Evolutionary conservation across 2,329 filamentous ascomycete species (phyloP).

Genomic region (Xylariales sp.): DNA sequence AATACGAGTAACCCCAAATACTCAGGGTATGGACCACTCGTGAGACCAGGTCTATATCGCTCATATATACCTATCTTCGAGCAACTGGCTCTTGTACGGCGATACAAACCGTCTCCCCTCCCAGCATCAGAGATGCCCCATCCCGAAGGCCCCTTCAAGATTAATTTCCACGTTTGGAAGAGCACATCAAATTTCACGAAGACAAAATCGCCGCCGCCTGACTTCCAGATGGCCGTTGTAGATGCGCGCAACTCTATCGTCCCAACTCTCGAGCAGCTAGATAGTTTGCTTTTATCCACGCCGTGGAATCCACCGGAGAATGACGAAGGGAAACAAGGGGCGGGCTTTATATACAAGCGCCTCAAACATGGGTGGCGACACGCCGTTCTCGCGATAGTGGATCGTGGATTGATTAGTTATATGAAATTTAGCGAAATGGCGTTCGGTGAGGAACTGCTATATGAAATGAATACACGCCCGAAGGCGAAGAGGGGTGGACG

Average conservation of each 20-base stretch:
- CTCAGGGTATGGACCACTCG: constrained; percentile 65
- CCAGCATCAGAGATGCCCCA: constrained; percentile 41
- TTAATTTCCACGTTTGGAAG: constrained; percentile 88
- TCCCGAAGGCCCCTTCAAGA: constrained; percentile 69
- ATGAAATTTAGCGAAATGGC: constrained; percentile 82
- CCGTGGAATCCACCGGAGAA: constrained; percentile 72
- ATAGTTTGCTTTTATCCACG: constrained; percentile 76
- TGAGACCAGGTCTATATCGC: constrained; percentile 73
- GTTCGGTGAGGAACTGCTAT: constrained; percentile 81
- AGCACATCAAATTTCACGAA: constrained; percentile 78
- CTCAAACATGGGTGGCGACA: constrained; percentile 87
- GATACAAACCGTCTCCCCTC: constrained; percentile 67
- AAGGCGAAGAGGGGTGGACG: constrained; percentile 44
- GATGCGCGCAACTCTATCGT: constrained; percentile 78
- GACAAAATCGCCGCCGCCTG: constrained; percentile 78
- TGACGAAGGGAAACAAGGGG: constrained; percentile 59
- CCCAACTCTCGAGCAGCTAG: constrained; percentile 79
- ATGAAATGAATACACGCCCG: constrained; percentile 60
- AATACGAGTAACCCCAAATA: constrained; percentile 36
- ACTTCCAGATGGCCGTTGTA: constrained; percentile 87
- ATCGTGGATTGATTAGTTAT: constrained; percentile 90
- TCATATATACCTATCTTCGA: constrained; percentile 78
- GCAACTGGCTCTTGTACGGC: constrained; percentile 78
- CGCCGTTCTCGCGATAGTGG: constrained; percentile 87
- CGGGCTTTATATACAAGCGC: constrained; percentile 71